Evolutionary conservation across 129 eudicot species (phyloP).

Genomic region (Rutidosis leptorrhynchoides): DNA sequence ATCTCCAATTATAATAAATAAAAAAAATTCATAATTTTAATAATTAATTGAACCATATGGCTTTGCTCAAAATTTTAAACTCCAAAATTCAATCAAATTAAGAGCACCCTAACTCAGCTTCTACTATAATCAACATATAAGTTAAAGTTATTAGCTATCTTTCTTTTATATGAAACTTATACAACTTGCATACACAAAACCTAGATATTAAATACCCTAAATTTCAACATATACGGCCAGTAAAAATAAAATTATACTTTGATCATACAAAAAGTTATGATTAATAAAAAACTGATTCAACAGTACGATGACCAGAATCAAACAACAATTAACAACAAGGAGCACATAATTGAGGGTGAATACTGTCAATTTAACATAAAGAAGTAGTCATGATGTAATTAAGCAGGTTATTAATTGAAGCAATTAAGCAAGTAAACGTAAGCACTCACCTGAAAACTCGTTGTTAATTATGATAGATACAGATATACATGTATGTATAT

Average conservation of each 20-base stretch:
- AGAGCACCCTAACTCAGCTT: not conserved
- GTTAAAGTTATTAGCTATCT: too few species aligned
- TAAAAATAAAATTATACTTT: not conserved
- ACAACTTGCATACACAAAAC: not conserved
- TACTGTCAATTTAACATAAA: not conserved
- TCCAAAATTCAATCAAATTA: constrained; percentile 7
- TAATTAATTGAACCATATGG: not conserved
- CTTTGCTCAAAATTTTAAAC: not conserved
- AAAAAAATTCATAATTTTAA: not conserved
- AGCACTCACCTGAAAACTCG: constrained; percentile 13
- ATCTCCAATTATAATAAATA: constrained; percentile 10
- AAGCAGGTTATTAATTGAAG: not conserved
- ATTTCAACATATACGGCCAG: constrained; percentile 8
- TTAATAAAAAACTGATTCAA: not conserved
- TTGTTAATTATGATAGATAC: not conserved
- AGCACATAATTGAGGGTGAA: constrained; percentile 6
- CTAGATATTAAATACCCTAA: not conserved
- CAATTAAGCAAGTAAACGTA: constrained; percentile 24
- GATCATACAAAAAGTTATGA: not conserved
- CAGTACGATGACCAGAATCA: not conserved
- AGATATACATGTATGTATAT: not conserved
- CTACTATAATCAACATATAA: not conserved
- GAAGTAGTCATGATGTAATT: not conserved
- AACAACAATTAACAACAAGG: not conserved
- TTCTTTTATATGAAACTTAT: too few species aligned